Evolutionary conservation across 1,139 yeast species (phyloP), one percentile per base, ranked within the genome.

Genomic region (Kodamaea derodonti): DNA sequence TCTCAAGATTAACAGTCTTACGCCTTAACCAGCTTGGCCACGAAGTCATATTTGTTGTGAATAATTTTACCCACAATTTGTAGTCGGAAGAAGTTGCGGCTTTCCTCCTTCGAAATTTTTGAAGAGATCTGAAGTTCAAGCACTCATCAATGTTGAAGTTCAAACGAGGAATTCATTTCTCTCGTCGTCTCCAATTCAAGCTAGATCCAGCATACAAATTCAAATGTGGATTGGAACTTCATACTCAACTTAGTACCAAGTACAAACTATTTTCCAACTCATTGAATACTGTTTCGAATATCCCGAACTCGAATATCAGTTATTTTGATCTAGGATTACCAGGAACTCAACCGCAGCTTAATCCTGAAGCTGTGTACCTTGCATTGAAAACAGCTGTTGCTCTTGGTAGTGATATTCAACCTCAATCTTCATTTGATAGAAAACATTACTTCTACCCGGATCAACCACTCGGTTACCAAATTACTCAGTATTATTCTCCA

Each of bases 381-480:
- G 95, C 96, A 0, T 53, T 87, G 28, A 78, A 76, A 46, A 78
- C 95, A 0, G 90, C 95, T 0, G 62, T 75, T 2, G 87, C 95
- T 0, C 60, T 90, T 34, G 69, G 80, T 30, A 76, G 90, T 42
- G 57, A 68, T 0, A 71, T 92, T 14, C 76, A 78, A 40, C 44
- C 59, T 0, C 47, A 54, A 9, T 83, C 92, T 0, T 65, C 81
- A 2, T 92, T 92, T 56, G 99, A 92, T 54, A 66, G 99, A 43
- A 92, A 92, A 56, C 99, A 92, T 56, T 92, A 92, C 57, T 90
- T 92, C 56, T 92, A 92, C 54, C 94, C 94, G 1, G 99, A 92
- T 56, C 97, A 92, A 57, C 98, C 98, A 0, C 63, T 85, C 35
- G 99, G 99, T 0, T 92, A 88, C 56, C 99, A 92, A 54, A 82